Conservation (phyloP, 2,329 filamentous ascomycete species). For the Botryosphaeria dothidea region DNA sequence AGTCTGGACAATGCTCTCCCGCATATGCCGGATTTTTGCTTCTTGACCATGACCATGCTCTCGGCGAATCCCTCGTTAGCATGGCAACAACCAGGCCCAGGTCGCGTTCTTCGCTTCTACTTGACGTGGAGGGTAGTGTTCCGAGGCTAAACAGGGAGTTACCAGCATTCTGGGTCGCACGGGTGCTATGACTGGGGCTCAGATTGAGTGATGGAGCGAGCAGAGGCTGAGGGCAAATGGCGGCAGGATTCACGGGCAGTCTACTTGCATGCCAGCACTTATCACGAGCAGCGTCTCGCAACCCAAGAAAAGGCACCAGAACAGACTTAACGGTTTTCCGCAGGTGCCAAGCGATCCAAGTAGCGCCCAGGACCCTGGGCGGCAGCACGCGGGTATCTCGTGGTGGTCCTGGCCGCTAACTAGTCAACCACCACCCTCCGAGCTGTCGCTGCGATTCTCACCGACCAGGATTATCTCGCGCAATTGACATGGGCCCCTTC, state of each 20-base stretch:
- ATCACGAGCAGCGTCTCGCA: neutral
- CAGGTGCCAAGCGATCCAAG: constrained; percentile 9
- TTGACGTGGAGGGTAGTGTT: neutral
- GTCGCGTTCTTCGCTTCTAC: neutral
- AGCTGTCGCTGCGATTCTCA: neutral
- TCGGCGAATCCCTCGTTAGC: neutral
- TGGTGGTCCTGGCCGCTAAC: neutral
- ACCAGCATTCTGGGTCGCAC: neutral
- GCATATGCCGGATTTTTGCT: neutral
- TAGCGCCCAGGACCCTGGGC: neutral
- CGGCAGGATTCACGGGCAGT: neutral
- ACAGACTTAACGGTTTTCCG: neutral
- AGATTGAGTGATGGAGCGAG: neutral
- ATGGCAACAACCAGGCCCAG: neutral
- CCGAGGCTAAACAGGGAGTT: neutral
- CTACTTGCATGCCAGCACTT: neutral
- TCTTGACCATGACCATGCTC: neutral
- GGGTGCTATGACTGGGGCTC: neutral
- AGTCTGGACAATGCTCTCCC: neutral
- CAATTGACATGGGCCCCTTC: neutral
- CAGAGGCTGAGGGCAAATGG: neutral
- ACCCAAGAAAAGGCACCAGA: neutral
- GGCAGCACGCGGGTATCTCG: neutral
- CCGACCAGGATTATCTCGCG: neutral
- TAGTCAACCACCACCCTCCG: neutral